Percentiles rank a stretch among this genome's conserved stretches.
phyloP scores from a whole-genome alignment of 2,329 filamentous ascomycete genomes.

The Dactylonectria estremocensis region DNA sequence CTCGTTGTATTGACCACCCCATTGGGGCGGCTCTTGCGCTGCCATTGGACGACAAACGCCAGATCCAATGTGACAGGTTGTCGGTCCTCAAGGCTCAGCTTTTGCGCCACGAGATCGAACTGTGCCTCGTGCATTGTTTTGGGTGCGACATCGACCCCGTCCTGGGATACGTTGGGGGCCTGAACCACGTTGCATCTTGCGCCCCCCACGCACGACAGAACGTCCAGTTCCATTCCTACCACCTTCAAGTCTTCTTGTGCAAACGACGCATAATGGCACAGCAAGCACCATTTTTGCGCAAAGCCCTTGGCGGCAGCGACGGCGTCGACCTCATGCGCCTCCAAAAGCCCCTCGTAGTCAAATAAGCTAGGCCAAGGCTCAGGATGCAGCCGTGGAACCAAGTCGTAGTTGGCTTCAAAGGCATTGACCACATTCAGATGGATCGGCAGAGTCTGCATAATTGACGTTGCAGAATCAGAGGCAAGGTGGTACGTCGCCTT shows the following conservation, averaged over 20 bases:
- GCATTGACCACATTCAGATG: conserved; percentile 83
- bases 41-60: conserved; percentile 84
- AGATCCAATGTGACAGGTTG: conserved; percentile 82
- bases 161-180: conserved; percentile 55
- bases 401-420: conserved; percentile 93
- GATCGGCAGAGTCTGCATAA: conserved; percentile 80
- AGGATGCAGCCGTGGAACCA: conserved; percentile 83
- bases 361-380: conserved; percentile 93
- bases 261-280: conserved; percentile 82
- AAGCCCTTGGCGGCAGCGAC: conserved; percentile 69
- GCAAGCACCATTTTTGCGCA: conserved; percentile 85
- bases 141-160: conserved; percentile 69
- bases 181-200: conserved; percentile 70
- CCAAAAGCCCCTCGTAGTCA: conserved; percentile 67
- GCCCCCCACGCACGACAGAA: conserved; percentile 73
- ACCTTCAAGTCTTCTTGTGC: conserved; percentile 80
- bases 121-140: conserved; percentile 80
- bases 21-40: conserved; percentile 62
- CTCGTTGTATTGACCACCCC: conserved; percentile 71
- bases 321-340: conserved; percentile 52
- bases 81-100: conserved; percentile 85
- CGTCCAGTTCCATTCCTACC: conserved; percentile 72
- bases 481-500: conserved; percentile 84
- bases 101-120: conserved; percentile 83
- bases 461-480: conserved; percentile 84